These are phyloP conservation scores for Ceratopteris richardii DNA, from an alignment of 75 land plant species.

Conservation along the genomic window DNA sequence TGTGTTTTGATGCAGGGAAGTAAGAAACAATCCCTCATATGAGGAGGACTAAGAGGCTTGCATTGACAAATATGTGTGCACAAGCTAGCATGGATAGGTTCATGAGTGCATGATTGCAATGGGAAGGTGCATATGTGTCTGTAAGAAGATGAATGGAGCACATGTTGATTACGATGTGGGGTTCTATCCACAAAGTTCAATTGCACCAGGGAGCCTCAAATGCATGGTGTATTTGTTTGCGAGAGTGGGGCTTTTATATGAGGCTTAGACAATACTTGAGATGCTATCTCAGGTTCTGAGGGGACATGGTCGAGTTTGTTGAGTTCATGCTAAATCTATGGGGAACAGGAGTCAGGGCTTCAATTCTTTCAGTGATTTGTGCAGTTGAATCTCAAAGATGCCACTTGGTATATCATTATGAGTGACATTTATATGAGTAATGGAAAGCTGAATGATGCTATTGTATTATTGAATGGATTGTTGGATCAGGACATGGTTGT, in stretches of 20 bases:
- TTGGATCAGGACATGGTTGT: too few relatives aligned
- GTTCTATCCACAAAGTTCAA: too few relatives aligned
- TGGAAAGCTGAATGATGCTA: slow-evolving; percentile 41
- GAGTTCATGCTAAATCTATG: slow-evolving; percentile 30
- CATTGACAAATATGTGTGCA: too few relatives aligned
- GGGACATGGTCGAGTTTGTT: slow-evolving; percentile 47
- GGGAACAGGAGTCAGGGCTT: slow-evolving; percentile 26
- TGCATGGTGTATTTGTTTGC: slow-evolving; percentile 53
- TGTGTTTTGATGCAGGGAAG: too few relatives aligned
- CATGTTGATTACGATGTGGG: too few relatives aligned
- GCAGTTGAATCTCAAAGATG: slow-evolving; percentile 20
- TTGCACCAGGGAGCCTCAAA: slow-evolving; percentile 38
- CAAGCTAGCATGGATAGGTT: too few relatives aligned
- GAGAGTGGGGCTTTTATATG: slow-evolving; percentile 37
- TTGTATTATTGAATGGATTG: too few relatives aligned
- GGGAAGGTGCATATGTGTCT: too few relatives aligned
- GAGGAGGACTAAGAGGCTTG: too few relatives aligned
- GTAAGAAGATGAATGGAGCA: too few relatives aligned
- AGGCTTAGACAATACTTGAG: slow-evolving; percentile 37
- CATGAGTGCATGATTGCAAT: too few relatives aligned
- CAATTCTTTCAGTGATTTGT: slow-evolving; percentile 38
- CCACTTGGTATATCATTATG: slow-evolving; percentile 32
- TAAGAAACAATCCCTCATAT: too few relatives aligned
- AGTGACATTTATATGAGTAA: slow-evolving; percentile 46
- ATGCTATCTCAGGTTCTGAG: slow-evolving; percentile 8